A percentile compares a stretch with the other conserved stretches of the same genome.
Evolutionary conservation across 495 filamentous ascomycete species (phyloP).

Genomic region (Bryoglossum gracile): DNA sequence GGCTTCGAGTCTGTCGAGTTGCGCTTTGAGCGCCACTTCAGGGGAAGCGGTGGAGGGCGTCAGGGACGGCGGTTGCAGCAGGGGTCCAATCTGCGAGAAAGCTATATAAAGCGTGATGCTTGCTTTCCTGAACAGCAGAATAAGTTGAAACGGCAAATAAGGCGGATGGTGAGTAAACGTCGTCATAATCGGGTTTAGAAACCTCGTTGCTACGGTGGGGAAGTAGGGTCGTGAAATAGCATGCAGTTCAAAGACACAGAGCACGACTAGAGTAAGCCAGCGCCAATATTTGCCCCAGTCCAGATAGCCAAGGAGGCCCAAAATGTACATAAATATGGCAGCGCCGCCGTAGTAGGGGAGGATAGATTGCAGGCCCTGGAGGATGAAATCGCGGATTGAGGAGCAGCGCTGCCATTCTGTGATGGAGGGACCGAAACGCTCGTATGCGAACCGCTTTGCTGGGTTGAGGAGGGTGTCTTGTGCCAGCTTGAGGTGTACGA

Average conservation of each 20-base stretch:
- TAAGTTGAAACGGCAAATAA: slow-evolving; percentile 83
- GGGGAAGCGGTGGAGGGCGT: slow-evolving; percentile 19
- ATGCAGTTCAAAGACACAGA: slow-evolving; percentile 69
- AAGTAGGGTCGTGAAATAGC: slow-evolving; percentile 60
- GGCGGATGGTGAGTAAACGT: slow-evolving; percentile 45
- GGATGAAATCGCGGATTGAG: slow-evolving; percentile 68
- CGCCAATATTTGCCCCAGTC: slow-evolving; percentile 88
- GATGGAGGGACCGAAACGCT: slow-evolving; percentile 80
- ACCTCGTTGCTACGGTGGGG: slow-evolving; percentile 44
- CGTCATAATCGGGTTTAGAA: slow-evolving; percentile 57
- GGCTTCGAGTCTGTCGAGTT: slow-evolving; percentile 49
- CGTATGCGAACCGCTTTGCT: slow-evolving; percentile 81
- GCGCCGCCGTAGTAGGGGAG: slow-evolving; percentile 57
- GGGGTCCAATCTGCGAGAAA: slow-evolving; percentile 71
- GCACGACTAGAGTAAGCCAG: slow-evolving; percentile 61
- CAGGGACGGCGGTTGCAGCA: slow-evolving; percentile 37
- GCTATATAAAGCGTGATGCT: slow-evolving; percentile 82
- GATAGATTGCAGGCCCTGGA: slow-evolving; percentile 49
- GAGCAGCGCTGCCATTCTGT: slow-evolving; percentile 58
- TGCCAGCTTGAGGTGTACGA: slow-evolving; percentile 73
- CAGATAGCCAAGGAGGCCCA: slow-evolving; percentile 72
- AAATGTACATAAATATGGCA: slow-evolving; percentile 52
- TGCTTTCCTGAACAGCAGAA: slow-evolving; percentile 68
- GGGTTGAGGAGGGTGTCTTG: slow-evolving; percentile 78
- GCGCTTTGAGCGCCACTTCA: slow-evolving; percentile 33